phyloP scores from a whole-genome alignment of 2,329 filamentous ascomycete genomes.

The Pleurostoma richardsiae region DNA sequence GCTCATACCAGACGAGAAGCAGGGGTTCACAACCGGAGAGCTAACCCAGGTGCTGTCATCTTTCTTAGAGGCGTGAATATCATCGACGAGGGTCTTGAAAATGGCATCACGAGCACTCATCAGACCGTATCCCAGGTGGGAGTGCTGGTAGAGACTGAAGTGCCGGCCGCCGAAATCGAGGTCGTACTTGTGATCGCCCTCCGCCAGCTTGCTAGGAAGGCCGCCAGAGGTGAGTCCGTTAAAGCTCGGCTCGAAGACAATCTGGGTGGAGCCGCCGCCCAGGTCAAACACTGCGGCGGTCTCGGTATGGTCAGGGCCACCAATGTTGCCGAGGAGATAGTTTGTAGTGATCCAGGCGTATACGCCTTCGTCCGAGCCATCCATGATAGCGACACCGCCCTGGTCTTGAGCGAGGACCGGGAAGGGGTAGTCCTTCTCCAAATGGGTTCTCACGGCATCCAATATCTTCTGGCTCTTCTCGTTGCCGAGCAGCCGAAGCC shows the following conservation, averaged over 20 bases:
- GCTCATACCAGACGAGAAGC: constrained; percentile 75
- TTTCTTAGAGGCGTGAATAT: constrained; percentile 60
- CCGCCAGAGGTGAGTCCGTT: constrained; percentile 66
- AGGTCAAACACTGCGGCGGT: constrained; percentile 96
- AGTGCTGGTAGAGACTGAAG: constrained; percentile 96
- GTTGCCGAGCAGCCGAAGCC: constrained; percentile 77
- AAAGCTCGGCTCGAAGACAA: constrained; percentile 96
- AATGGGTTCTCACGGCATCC: constrained; percentile 72
- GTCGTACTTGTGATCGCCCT: constrained; percentile 94
- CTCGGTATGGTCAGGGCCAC: constrained; percentile 80
- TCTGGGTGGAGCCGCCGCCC: constrained; percentile 94
- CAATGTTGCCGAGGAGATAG: constrained; percentile 97
- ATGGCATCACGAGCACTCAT: constrained; percentile 92
- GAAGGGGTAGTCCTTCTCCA: constrained; percentile 91
- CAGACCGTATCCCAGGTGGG: constrained; percentile 91
- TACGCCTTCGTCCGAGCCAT: constrained; percentile 92
- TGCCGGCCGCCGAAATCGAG: constrained; percentile 85
- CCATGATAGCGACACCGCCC: constrained; percentile 93
- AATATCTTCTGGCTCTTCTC: constrained; percentile 82
- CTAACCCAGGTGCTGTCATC: constrained; percentile 62
- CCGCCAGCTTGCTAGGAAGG: constrained; percentile 77
- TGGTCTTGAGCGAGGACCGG: constrained; percentile 83
- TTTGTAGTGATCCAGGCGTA: constrained; percentile 99
- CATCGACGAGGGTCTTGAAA: constrained; percentile 69
- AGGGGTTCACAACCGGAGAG: constrained; percentile 73